Evolutionary conservation across 768 basidiomycete species (phyloP), one percentile per base, ranked within the genome.

Genomic region (Mycena vitilis): DNA sequence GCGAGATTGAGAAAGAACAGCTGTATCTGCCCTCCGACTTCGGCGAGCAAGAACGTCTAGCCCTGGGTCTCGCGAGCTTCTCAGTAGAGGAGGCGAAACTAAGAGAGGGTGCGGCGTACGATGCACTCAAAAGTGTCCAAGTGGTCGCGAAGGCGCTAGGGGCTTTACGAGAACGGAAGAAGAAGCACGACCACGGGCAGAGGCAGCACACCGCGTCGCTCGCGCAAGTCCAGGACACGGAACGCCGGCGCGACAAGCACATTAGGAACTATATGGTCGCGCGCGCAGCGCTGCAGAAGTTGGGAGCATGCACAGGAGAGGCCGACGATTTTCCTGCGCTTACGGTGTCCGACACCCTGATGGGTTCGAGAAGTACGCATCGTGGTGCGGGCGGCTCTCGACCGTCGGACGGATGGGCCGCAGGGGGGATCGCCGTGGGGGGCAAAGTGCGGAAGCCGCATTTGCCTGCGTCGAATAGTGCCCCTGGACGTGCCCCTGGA

Each of bases 1-100:
- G 56, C 56, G 11, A 22, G 12, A 23, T 57, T 1, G 56, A 57
- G 56, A n/a, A 57, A 2, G 56, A 57, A 40, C n/a, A 13, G 18
- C 38, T 57, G 23, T 57, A 25, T 18, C 15, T 57, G 40, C 56
- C 56, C 7, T 57, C 56, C 22, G 40, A 57, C 56, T 57, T 57
- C 38, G 23, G 13, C 12, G 5, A 6, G 10, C 22, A 0, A 15
- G 5, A 44, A 15, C 40, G 56, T 7, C 0, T 1, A 12, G 15
- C 2, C 11, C 5, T 42, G 22, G 40, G 40, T 11, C 56, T 57
- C 4, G 7, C 23, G 2, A 25, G 22, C 40, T 57, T 45, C 18
- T 44, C 8, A 20, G 9, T 22, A 7, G 20, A 47, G 25, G 60
- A 61, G 37, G 60, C 22, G 1, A 52, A 52, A 15, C 13, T 61